Evolutionary conservation across 768 basidiomycete genomes (phyloP).

Genomic region (Tylopilus intermedius): DNA sequence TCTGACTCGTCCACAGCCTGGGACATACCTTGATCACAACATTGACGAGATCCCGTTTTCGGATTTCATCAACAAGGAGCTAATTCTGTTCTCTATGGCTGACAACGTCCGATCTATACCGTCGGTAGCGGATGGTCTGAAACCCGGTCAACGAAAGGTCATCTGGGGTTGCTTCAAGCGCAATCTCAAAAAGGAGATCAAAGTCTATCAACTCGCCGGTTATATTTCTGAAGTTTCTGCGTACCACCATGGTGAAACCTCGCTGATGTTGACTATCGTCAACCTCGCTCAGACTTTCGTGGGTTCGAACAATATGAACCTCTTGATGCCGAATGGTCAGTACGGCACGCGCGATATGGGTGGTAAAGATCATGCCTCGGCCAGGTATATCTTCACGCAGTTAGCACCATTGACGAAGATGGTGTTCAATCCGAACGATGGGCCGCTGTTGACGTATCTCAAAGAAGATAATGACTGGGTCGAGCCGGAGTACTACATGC

Average conservation of each 20-base stretch:
- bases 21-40: constrained; percentile 89
- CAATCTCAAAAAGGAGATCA: constrained; percentile 88
- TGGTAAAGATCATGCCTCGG: constrained; percentile 94
- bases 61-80: constrained; percentile 97
- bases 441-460: constrained; percentile 76
- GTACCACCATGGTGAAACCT: constrained; percentile 94
- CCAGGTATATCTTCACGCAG: constrained; percentile 93
- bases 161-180: constrained; percentile 95
- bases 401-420: constrained; percentile 67
- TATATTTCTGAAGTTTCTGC: constrained; percentile 91
- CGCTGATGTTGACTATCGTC: constrained; percentile 85
- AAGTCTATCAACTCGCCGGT: constrained; percentile 94
- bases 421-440: constrained; percentile 80
- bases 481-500: constrained; percentile 94
- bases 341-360: constrained; percentile 92
- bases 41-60: constrained; percentile 80
- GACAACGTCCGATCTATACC: constrained; percentile 98
- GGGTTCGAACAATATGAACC: constrained; percentile 91
- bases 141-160: constrained; percentile 96
- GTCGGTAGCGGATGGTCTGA: constrained; percentile 87
- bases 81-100: constrained; percentile 99
- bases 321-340: constrained; percentile 86
- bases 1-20: constrained; percentile 52
- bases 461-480: constrained; percentile 82
- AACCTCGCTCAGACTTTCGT: constrained; percentile 92